phyloP scores from a whole-genome alignment of 495 filamentous ascomycete species.

The Aspergillus wentii region DNA sequence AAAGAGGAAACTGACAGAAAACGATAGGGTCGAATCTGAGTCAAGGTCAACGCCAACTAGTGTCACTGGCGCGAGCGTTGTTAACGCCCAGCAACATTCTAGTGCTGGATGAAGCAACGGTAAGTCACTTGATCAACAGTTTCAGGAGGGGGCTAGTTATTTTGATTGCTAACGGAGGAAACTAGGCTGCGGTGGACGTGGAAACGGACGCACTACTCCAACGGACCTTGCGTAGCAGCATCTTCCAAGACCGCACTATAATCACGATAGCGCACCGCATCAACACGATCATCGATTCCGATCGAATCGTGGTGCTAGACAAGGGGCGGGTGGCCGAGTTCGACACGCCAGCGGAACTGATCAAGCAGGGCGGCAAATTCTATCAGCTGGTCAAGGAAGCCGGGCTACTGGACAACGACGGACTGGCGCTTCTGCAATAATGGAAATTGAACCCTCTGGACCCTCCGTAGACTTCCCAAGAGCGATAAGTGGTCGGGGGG shows the following conservation, averaged over 20 bases:
- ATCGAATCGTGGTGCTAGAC: conserved; percentile 86
- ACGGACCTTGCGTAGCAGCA: conserved; percentile 48
- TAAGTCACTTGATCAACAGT: conserved; percentile 20
- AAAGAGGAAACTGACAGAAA: background rate
- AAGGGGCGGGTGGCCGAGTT: conserved; percentile 56
- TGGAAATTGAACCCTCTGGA: too few species aligned
- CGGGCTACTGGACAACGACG: conserved; percentile 47
- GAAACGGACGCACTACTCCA: conserved; percentile 85
- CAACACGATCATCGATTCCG: conserved; percentile 92
- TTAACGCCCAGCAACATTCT: conserved; percentile 95
- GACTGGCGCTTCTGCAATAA: conserved; percentile 21
- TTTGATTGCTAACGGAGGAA: conserved; percentile 3
- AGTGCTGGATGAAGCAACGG: conserved; percentile 93
- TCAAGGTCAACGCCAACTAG: conserved; percentile 74
- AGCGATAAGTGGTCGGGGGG: too few species aligned
- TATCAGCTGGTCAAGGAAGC: conserved; percentile 55
- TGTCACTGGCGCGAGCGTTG: conserved; percentile 88
- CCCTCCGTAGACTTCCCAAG: too few species aligned
- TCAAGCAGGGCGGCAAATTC: conserved; percentile 48
- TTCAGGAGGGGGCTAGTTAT: too few species aligned
- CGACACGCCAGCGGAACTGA: conserved; percentile 51
- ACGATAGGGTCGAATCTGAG: conserved; percentile 55
- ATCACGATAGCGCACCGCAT: conserved; percentile 97
- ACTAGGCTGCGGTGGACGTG: conserved; percentile 83
- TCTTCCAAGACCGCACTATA: conserved; percentile 87